Conservation (phyloP, 306 rosid species). For the Vigna trinervia region DNA sequence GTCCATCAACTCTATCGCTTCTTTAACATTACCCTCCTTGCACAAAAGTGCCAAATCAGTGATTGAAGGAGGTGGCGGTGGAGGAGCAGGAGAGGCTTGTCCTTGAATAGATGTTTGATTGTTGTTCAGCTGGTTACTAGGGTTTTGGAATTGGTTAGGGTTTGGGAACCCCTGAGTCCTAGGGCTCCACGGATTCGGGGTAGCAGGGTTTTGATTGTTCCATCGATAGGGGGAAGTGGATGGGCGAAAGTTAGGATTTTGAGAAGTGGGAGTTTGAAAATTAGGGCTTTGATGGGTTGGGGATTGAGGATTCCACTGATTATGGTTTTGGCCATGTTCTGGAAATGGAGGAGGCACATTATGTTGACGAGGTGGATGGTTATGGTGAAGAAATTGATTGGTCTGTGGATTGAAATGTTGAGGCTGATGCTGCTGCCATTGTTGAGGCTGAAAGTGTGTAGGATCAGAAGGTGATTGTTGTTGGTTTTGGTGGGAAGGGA, state of each 20-base stretch:
- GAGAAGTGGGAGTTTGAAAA: constrained; percentile 42
- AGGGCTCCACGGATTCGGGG: constrained; percentile 45
- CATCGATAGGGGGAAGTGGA: constrained; percentile 47
- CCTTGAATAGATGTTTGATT: constrained; percentile 47
- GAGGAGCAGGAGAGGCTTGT: constrained; percentile 35
- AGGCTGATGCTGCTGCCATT: constrained; percentile 18
- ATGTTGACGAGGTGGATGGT: constrained; percentile 15
- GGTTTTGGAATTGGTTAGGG: constrained; percentile 41
- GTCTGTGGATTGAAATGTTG: constrained; percentile 35
- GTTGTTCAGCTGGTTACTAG: constrained; percentile 46
- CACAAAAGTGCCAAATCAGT: no score
- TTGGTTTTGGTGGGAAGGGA: constrained; percentile 30
- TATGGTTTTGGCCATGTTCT: constrained; percentile 12
- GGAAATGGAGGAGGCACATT: constrained; percentile 28
- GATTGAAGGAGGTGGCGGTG: no score
- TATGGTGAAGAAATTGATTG: constrained; percentile 17
- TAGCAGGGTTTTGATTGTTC: constrained; percentile 44
- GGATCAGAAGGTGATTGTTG: constrained; percentile 53
- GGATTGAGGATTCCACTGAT: constrained; percentile 40
- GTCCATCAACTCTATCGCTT: no score
- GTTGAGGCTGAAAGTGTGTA: constrained; percentile 13
- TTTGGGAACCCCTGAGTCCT: constrained; percentile 40
- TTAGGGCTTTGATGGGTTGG: constrained; percentile 45
- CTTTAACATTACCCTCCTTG: no score
- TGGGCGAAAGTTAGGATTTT: constrained; percentile 47